Percentiles rank a stretch among this genome's conserved stretches.
Evolutionary conservation across 179 eudicot genomes (phyloP).

Genomic region (Drosera spatulata): DNA sequence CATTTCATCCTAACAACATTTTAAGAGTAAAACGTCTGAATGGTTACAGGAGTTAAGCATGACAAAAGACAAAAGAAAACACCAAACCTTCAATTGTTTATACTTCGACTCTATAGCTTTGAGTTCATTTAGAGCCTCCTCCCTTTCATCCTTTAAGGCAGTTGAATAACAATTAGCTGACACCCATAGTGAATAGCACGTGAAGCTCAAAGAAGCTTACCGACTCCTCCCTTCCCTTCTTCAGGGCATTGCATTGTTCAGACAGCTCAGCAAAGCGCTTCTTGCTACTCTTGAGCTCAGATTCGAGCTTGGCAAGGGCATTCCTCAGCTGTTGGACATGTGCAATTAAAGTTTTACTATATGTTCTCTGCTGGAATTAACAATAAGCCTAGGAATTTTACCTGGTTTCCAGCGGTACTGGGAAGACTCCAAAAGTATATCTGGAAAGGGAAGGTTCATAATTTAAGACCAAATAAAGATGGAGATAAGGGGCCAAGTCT

Average conservation of each 20-base stretch:
- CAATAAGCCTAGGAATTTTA: conserved; percentile 13
- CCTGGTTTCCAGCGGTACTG: conserved; percentile 99
- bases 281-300: conserved; percentile 66
- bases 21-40: conserved; percentile 2
- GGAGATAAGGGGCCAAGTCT: too few relatives aligned
- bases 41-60: conserved; percentile 1
- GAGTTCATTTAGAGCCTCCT: conserved; percentile 66
- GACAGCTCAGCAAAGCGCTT: conserved; percentile 55
- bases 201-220: conserved; percentile 32
- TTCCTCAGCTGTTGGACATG: conserved; percentile 55
- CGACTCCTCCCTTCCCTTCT: conserved; percentile 89
- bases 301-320: conserved; percentile 57
- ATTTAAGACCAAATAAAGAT: neutral
- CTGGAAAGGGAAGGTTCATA: conserved; percentile 18
- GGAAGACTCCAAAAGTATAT: conserved; percentile 99
- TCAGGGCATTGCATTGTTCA: conserved; percentile 57
- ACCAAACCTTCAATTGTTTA: conserved; percentile 60
- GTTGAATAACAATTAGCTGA: conserved; percentile 5
- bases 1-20: conserved; percentile 55
- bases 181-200: neutral
- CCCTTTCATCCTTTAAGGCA: conserved; percentile 67
- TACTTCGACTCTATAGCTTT: conserved; percentile 64
- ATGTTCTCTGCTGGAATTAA: neutral
- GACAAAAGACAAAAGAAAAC: conserved; percentile 4
- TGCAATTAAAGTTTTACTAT: neutral